Conservation (phyloP, 768 basidiomycete species). For the Hysterangium stoloniferum region DNA sequence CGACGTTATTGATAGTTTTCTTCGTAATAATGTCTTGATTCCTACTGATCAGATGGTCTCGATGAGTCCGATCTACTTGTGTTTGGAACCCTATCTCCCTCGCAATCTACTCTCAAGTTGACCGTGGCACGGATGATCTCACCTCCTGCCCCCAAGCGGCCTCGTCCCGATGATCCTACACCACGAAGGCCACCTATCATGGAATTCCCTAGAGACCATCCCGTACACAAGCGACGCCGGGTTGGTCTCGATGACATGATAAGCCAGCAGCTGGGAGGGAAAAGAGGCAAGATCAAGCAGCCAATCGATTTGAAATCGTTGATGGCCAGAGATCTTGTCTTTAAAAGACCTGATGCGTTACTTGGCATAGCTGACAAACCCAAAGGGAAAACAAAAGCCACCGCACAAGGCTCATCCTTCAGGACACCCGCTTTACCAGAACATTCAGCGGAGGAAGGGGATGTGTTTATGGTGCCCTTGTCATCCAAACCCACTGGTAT, state of each 20-base stretch:
- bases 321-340: slow-evolving; percentile 12
- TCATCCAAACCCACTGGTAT: not conserved
- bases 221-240: slow-evolving; percentile 17
- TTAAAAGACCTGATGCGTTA: slow-evolving; percentile 37
- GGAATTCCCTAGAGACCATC: slow-evolving; percentile 14
- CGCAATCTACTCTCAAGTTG: slow-evolving; percentile 31
- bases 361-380: slow-evolving; percentile 19
- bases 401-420: slow-evolving; percentile 16
- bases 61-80: slow-evolving; percentile 63
- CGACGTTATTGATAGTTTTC: slow-evolving; percentile 1
- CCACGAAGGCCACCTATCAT: slow-evolving; percentile 56
- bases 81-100: slow-evolving; percentile 29
- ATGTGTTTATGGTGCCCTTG: slow-evolving; percentile 16
- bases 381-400: slow-evolving; percentile 33
- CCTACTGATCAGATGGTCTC: slow-evolving; percentile 43
- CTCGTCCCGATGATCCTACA: slow-evolving; percentile 73
- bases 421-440: not conserved
- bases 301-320: not conserved
- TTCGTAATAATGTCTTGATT: not conserved
- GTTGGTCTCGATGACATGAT: slow-evolving; percentile 18
- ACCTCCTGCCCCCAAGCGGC: slow-evolving; percentile 33
- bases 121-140: slow-evolving; percentile 54
- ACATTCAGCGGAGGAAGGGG: slow-evolving; percentile 18
- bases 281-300: slow-evolving; percentile 13
- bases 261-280: slow-evolving; percentile 16